A percentile compares a stretch with the other conserved stretches of the same genome.
phyloP scores from a whole-genome alignment of 2,329 filamentous ascomycete genomes.

The Colletotrichum tanaceti region DNA sequence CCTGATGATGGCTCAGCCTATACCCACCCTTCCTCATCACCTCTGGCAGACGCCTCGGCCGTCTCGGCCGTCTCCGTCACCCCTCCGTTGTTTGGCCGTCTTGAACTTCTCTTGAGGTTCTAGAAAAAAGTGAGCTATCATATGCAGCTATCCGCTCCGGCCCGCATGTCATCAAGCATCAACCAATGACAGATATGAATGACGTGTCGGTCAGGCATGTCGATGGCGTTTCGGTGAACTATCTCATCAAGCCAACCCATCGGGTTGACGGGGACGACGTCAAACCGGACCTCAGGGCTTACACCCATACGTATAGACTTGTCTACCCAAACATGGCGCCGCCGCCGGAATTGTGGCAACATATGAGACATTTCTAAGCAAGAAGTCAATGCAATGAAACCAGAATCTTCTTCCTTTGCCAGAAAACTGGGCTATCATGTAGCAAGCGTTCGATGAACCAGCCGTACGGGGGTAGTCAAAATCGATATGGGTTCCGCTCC shows the following conservation, averaged over 20 bases:
- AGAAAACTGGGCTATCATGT: neutral
- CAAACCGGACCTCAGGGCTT: neutral
- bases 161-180: neutral
- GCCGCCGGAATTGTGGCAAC: neutral
- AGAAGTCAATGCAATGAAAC: neutral
- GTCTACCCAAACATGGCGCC: neutral
- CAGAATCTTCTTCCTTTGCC: neutral
- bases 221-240: neutral
- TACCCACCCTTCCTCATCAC: neutral
- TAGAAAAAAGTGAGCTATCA: conserved; percentile 17
- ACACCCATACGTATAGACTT: neutral
- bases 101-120: neutral
- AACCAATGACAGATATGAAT: conserved; percentile 6
- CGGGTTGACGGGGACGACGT: neutral
- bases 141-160: conserved; percentile 22
- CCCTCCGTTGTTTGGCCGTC: neutral
- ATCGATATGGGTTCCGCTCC: neutral
- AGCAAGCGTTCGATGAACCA: neutral
- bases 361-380: neutral
- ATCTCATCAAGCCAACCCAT: neutral
- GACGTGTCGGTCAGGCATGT: conserved; percentile 1
- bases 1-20: neutral
- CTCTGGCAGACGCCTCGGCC: no score
- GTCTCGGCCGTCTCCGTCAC: no score
- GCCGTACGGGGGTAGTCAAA: neutral